Evolutionary conservation across 2,329 filamentous ascomycete genomes (phyloP).

Genomic region (Hyphodiscus sp.): DNA sequence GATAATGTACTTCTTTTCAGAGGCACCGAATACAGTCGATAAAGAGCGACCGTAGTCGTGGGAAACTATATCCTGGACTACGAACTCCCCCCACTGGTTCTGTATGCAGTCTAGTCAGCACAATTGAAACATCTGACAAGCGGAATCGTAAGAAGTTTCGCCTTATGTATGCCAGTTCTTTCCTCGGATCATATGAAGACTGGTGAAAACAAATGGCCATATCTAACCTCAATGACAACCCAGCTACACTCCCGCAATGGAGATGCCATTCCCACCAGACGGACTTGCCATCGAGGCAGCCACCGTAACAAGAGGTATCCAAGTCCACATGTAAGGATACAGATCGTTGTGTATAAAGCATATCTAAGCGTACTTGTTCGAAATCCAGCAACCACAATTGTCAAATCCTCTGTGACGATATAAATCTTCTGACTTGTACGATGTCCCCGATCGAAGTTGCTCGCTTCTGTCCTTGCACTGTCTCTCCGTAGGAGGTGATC

Average conservation of each 20-base stretch:
- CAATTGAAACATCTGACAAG: background rate
- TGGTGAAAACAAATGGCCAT: background rate
- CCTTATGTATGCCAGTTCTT: no score
- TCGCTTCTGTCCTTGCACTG: conserved; percentile 63
- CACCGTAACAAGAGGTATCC: conserved; percentile 83
- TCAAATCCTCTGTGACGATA: conserved; percentile 88
- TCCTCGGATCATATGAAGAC: no score
- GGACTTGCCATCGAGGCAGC: conserved; percentile 82
- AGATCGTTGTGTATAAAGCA: conserved; percentile 62
- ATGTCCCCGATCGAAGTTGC: conserved; percentile 51
- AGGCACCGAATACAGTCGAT: conserved; percentile 60
- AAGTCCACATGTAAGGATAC: conserved; percentile 65
- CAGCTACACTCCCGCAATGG: conserved; percentile 73
- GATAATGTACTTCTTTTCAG: conserved; percentile 51
- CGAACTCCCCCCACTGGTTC: conserved; percentile 95
- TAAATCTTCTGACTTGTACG: conserved; percentile 85
- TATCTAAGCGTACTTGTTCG: conserved; percentile 67
- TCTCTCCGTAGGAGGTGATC: conserved; percentile 64
- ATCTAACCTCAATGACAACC: conserved; percentile 77
- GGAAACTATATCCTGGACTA: conserved; percentile 60
- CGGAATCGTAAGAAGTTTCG: background rate
- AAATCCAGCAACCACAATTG: conserved; percentile 89
- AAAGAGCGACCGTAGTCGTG: conserved; percentile 47
- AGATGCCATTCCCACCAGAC: conserved; percentile 61
- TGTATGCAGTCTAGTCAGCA: conserved; percentile 33